A percentile compares a stretch with the other conserved stretches of the same genome.
Conservation (phyloP, 2,329 filamentous ascomycete species). For the Trichoderma semiorbis region DNA sequence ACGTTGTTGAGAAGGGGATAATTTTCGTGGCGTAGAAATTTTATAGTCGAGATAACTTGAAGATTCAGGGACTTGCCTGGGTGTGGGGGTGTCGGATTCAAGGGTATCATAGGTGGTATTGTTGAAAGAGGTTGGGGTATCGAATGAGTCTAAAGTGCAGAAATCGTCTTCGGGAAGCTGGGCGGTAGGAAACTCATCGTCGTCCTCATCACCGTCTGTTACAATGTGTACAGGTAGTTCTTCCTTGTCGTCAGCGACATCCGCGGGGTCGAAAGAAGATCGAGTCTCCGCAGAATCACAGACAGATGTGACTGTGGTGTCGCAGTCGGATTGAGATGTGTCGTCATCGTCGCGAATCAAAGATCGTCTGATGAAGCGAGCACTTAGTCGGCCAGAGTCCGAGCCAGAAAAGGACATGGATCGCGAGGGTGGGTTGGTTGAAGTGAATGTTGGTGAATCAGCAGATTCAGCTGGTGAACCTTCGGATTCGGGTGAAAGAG, state of each 20-base stretch:
- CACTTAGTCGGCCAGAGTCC: conserved; percentile 41
- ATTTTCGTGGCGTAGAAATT: conserved; percentile 31
- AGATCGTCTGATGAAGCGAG: conserved; percentile 30
- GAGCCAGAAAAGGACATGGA: conserved; percentile 52
- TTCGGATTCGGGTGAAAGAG: conserved; percentile 45
- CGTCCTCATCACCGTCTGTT: conserved; percentile 31
- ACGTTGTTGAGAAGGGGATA: conserved; percentile 34
- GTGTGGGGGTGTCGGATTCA: conserved; percentile 45
- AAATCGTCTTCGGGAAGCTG: conserved; percentile 40
- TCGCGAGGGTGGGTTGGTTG: conserved; percentile 42
- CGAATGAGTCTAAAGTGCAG: conserved; percentile 30
- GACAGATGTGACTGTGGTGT: conserved; percentile 43
- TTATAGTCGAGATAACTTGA: conserved; percentile 39
- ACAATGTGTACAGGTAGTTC: conserved; percentile 31
- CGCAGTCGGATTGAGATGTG: conserved; percentile 43
- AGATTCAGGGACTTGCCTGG: conserved; percentile 32
- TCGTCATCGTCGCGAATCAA: conserved; percentile 40
- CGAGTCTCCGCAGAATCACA: conserved; percentile 44
- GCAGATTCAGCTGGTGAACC: conserved; percentile 46
- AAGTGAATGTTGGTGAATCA: conserved; percentile 30
- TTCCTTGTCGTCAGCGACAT: conserved; percentile 30
- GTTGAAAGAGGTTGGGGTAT: conserved; percentile 26
- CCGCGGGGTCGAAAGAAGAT: conserved; percentile 32
- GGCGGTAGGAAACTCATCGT: conserved; percentile 36
- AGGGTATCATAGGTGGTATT: conserved; percentile 32